These are phyloP conservation scores for Pestalotiopsis fici DNA, from an alignment of 2,329 filamentous ascomycete genomes.

Conservation along the genomic window DNA sequence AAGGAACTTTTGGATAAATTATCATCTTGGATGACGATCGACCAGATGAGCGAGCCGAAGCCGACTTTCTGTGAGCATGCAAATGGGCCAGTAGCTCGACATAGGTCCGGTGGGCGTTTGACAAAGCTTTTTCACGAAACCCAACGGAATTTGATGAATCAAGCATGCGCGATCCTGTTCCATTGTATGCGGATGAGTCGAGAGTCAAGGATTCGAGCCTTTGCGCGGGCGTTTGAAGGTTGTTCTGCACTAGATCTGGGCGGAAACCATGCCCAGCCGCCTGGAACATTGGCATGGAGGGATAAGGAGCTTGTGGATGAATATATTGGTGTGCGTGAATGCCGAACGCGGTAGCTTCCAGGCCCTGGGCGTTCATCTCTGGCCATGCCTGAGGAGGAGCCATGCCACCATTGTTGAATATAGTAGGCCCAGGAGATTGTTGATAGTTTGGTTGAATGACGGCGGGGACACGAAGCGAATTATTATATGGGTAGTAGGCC, in stretches of 20 bases:
- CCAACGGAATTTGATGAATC: conserved; percentile 32
- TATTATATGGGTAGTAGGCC: conserved; percentile 27
- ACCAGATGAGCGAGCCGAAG: conserved; percentile 37
- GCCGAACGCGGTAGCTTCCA: conserved; percentile 31
- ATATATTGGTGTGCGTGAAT: conserved; percentile 33
- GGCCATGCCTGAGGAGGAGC: conserved; percentile 38
- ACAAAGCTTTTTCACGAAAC: conserved; percentile 69
- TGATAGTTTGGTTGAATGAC: conserved; percentile 34
- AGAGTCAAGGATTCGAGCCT: conserved; percentile 33
- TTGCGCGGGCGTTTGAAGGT: conserved; percentile 29
- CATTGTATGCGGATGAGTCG: conserved; percentile 23
- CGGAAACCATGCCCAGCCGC: conserved; percentile 42
- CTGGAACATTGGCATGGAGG: conserved; percentile 14
- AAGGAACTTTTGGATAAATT: conserved; percentile 56
- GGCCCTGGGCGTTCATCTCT: conserved; percentile 32
- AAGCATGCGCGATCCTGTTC: conserved; percentile 13
- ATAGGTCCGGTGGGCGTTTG: conserved; percentile 73
- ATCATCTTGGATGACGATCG: conserved; percentile 47
- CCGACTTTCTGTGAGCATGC: conserved; percentile 57
- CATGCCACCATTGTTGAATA: conserved; percentile 40
- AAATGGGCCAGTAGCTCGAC: conserved; percentile 68
- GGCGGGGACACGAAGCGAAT: conserved; percentile 27
- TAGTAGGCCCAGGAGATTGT: conserved; percentile 35
- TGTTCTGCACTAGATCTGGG: conserved; percentile 18
- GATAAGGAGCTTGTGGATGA: conserved; percentile 22